Conservation (phyloP, 2,329 filamentous ascomycete species). For the Acephala macrosclerotiorum region DNA sequence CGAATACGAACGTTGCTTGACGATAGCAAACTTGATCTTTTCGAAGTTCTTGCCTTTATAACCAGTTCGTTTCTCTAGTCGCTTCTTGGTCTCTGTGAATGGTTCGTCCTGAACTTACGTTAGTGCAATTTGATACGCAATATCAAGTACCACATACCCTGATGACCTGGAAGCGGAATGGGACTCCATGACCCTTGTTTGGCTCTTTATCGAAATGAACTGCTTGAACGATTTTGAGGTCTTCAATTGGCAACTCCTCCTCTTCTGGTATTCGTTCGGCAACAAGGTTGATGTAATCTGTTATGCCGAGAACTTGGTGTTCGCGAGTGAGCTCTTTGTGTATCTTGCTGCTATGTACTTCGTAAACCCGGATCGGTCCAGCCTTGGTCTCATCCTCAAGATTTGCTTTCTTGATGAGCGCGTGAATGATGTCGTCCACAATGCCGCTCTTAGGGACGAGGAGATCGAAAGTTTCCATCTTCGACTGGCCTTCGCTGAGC, state of each 20-base stretch:
- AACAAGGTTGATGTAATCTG: slow-evolving; percentile 84
- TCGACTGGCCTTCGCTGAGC: slow-evolving; percentile 88
- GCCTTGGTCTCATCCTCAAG: slow-evolving; percentile 76
- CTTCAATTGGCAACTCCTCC: slow-evolving; percentile 63
- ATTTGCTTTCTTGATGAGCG: slow-evolving; percentile 80
- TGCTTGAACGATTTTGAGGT: slow-evolving; percentile 71
- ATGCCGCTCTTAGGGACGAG: slow-evolving; percentile 88
- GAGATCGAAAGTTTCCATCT: slow-evolving; percentile 85
- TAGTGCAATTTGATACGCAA: slow-evolving; percentile 11
- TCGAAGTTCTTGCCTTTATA: slow-evolving; percentile 98
- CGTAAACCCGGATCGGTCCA: slow-evolving; percentile 79
- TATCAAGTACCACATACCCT: slow-evolving; percentile 61
- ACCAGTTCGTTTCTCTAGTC: slow-evolving; percentile 90
- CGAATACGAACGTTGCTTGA: slow-evolving; percentile 74
- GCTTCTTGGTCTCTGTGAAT: slow-evolving; percentile 92
- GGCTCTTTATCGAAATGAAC: slow-evolving; percentile 95
- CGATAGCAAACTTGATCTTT: slow-evolving; percentile 94
- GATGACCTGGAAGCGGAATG: slow-evolving; percentile 88
- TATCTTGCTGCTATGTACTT: slow-evolving; percentile 83
- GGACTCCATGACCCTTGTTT: slow-evolving; percentile 82
- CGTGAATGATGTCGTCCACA: slow-evolving; percentile 78
- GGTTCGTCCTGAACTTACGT: slow-evolving; percentile 70
- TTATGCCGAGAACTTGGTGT: slow-evolving; percentile 79
- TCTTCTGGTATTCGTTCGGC: slow-evolving; percentile 83
- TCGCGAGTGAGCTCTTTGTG: slow-evolving; percentile 78